These are phyloP conservation scores for Vigna reflexopilosa DNA, from an alignment of 306 rosid genomes.

Conservation along the genomic window DNA sequence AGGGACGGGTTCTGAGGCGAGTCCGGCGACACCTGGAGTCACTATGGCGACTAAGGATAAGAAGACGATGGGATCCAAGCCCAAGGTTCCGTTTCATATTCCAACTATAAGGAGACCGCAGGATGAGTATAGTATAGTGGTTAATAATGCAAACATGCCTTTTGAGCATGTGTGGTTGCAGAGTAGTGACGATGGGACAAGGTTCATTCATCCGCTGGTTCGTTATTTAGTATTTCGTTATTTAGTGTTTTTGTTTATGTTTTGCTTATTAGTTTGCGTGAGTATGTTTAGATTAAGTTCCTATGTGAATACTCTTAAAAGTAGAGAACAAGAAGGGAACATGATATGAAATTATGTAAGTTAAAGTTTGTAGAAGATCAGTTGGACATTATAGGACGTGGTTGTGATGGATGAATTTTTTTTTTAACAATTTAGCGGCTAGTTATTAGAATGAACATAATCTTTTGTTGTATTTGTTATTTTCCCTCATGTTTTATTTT, in stretches of 20 bases:
- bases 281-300: too few relatives aligned
- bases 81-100: constrained; percentile 86
- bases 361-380: too few relatives aligned
- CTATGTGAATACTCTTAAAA: too few relatives aligned
- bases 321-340: too few relatives aligned
- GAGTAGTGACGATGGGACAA: constrained; percentile 70
- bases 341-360: too few relatives aligned
- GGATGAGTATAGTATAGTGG: constrained; percentile 70
- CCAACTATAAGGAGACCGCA: constrained; percentile 85
- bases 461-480: too few relatives aligned
- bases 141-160: constrained; percentile 73
- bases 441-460: too few relatives aligned
- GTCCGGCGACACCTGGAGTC: constrained; percentile 42
- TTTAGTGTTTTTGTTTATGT: too few relatives aligned
- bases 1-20: neutral
- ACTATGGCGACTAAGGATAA: constrained; percentile 65
- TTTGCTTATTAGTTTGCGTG: neutral
- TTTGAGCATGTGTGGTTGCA: constrained; percentile 95
- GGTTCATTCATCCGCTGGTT: constrained; percentile 87
- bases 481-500: too few relatives aligned
- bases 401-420: too few relatives aligned
- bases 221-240: constrained; percentile 51
- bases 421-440: too few relatives aligned
- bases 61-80: constrained; percentile 58
- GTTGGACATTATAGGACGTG: too few relatives aligned